These are phyloP conservation scores for Phytophthora podocarpi DNA, from an alignment of 352 stramenopile genomes.

Conservation along the genomic window DNA sequence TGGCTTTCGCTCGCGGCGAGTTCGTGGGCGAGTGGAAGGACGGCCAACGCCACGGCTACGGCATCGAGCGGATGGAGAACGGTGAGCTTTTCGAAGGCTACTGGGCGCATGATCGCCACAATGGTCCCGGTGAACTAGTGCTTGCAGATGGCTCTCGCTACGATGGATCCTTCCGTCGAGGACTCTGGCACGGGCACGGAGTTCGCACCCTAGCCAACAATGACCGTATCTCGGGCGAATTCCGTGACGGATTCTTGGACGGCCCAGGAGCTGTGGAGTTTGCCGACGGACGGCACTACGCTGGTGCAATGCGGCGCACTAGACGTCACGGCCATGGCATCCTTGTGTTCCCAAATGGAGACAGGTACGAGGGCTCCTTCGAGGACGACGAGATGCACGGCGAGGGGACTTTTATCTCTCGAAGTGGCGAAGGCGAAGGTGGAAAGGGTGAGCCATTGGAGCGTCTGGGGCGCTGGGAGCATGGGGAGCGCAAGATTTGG, in stretches of 20 bases:
- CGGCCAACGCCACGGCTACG: slow-evolving; percentile 79
- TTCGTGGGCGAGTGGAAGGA: slow-evolving; percentile 87
- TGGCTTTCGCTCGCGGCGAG: slow-evolving; percentile 63
- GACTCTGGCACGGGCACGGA: slow-evolving; percentile 76
- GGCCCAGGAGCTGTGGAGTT: slow-evolving; percentile 66
- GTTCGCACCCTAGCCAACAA: slow-evolving; percentile 63
- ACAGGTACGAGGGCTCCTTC: slow-evolving; percentile 92
- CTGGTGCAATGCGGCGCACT: slow-evolving; percentile 61
- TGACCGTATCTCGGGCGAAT: slow-evolving; percentile 64
- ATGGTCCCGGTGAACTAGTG: slow-evolving; percentile 69
- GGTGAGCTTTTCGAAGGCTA: slow-evolving; percentile 84
- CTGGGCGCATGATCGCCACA: slow-evolving; percentile 68
- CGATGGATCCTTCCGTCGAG: slow-evolving; percentile 65
- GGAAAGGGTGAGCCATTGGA: slow-evolving; percentile 58
- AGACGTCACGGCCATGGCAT: slow-evolving; percentile 77
- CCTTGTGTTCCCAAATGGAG: slow-evolving; percentile 87
- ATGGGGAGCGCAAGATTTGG: slow-evolving; percentile 69
- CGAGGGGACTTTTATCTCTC: slow-evolving; percentile 69
- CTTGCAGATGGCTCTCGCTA: slow-evolving; percentile 75
- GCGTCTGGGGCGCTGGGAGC: slow-evolving; percentile 63
- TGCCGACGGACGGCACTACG: slow-evolving; percentile 72
- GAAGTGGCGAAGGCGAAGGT: slow-evolving; percentile 16
- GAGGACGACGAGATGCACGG: slow-evolving; percentile 86
- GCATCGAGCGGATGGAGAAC: slow-evolving; percentile 77
- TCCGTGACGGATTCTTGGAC: slow-evolving; percentile 64